Evolutionary conservation across 2,329 filamentous ascomycete genomes (phyloP).

Genomic region (Ascochyta viciae-villosae): DNA sequence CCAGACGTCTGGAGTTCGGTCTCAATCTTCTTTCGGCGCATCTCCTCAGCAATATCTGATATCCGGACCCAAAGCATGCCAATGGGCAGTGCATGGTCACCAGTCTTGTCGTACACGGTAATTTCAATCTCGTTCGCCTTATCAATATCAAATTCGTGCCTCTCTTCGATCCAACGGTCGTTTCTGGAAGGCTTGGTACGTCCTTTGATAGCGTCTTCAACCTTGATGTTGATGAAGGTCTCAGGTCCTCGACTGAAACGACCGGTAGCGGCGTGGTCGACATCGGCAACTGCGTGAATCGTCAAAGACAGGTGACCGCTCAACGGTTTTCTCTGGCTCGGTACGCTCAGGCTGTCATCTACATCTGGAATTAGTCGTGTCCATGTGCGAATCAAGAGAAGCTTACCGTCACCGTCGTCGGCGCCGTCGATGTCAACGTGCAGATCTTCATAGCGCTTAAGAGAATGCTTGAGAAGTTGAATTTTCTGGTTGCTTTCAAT

Average conservation of each 20-base stretch:
- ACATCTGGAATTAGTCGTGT: constrained; percentile 37
- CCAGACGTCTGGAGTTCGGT: constrained; percentile 92
- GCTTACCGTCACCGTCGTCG: constrained; percentile 80
- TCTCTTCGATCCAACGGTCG: constrained; percentile 91
- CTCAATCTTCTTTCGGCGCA: constrained; percentile 96
- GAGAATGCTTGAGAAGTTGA: constrained; percentile 88
- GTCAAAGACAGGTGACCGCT: constrained; percentile 88
- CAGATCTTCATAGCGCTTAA: constrained; percentile 96
- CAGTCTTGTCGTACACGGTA: constrained; percentile 94
- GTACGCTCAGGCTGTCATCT: constrained; percentile 97
- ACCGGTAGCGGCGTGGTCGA: constrained; percentile 85
- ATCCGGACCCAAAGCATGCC: constrained; percentile 96
- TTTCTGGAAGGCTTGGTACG: constrained; percentile 84
- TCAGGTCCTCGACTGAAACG: constrained; percentile 90
- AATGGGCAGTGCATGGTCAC: constrained; percentile 87
- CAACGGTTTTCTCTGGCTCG: constrained; percentile 93
- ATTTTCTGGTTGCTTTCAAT: constrained; percentile 99
- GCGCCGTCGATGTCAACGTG: constrained; percentile 88
- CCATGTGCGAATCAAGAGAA: neutral
- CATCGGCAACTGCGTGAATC: constrained; percentile 88
- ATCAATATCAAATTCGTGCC: constrained; percentile 91
- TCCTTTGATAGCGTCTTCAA: constrained; percentile 91
- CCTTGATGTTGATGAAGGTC: constrained; percentile 95
- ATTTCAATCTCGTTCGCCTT: constrained; percentile 99
- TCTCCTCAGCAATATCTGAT: constrained; percentile 96